Percentiles rank a stretch among this genome's conserved stretches.
phyloP scores from a whole-genome alignment of 169 alveolate genomes.

The Plasmodium ovale region DNA sequence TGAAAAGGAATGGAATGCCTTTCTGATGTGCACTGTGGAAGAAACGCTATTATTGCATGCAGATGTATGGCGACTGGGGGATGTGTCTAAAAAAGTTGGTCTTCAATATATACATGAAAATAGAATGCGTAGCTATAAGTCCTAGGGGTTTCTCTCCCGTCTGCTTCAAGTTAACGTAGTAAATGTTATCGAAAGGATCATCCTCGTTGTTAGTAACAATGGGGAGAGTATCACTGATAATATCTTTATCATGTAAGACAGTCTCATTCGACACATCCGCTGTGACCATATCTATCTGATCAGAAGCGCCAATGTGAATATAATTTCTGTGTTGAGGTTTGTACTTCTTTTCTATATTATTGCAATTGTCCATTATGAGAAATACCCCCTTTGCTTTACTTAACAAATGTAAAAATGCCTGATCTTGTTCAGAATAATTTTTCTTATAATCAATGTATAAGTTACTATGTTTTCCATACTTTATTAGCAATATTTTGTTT shows the following conservation, averaged over 20 bases:
- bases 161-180: constrained; percentile 46
- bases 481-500: constrained; percentile 53
- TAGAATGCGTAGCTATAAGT: constrained; percentile 22
- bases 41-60: background rate
- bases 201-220: background rate
- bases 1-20: background rate
- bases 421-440: constrained; percentile 5
- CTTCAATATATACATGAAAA: constrained; percentile 62
- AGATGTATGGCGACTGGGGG: constrained; percentile 67
- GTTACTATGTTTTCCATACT: constrained; percentile 22
- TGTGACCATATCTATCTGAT: too few species aligned
- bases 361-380: constrained; percentile 74
- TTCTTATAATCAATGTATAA: constrained; percentile 36
- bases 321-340: constrained; percentile 8
- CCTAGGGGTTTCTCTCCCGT: constrained; percentile 7
- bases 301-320: constrained; percentile 13
- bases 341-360: constrained; percentile 43
- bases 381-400: constrained; percentile 63
- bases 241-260: too few species aligned
- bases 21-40: background rate
- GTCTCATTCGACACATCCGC: too few species aligned
- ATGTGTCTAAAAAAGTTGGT: constrained; percentile 33
- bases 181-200: constrained; percentile 31
- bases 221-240: too few species aligned
- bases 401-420: constrained; percentile 34